Base-by-base conservation (phyloP, 306 rosid species). In the Datisca glomerata region DNA sequence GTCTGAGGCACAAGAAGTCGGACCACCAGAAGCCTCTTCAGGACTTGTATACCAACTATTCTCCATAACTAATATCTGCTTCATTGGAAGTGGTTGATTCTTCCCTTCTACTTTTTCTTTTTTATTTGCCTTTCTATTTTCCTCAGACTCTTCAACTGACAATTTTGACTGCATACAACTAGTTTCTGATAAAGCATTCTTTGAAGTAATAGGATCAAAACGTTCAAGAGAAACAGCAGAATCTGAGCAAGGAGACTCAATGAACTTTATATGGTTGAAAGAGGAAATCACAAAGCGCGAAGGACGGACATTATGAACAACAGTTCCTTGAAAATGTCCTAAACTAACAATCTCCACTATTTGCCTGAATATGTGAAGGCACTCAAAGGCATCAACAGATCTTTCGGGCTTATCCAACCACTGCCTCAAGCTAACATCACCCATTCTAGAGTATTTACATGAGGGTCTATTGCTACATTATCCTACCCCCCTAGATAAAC, bases 201-300 rank as follows among this genome's bases (percentile, higher is more conserved):
- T 55, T 10, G 84, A 63, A 56, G 79, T n/a, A n/a, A n/a, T n/a
- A n/a, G n/a, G n/a, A n/a, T n/a, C n/a, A n/a, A n/a, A n/a, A n/a
- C n/a, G n/a, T 53, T 73, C 87, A 17, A 65, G 75, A 47, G 86
- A 69, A 66, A 84, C 95, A 27, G 94, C 73, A 12, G 91, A 76
- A 68, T 83, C 93, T 2, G 98, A 84, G 60, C 91, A 80, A 44
- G 98, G 84, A 0, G 98, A 89, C 68, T 89, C 96, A 37, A 89
- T 89, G 67, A 89, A 89, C 16, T 93, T 77, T 51, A 84, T 74
- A 56, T 55, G 96, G 70, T 89, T 89, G 70, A 89, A 80, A 50
- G 95, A 80, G 3, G 98, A 89, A 93, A 84, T 80, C 34, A 84
- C 80, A 65, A 84, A 89, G 77, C 98, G 84, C 1, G 98, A 89